Conservation (phyloP, 106 monocot genomes). For the Phalaenopsis equestris region DNA sequence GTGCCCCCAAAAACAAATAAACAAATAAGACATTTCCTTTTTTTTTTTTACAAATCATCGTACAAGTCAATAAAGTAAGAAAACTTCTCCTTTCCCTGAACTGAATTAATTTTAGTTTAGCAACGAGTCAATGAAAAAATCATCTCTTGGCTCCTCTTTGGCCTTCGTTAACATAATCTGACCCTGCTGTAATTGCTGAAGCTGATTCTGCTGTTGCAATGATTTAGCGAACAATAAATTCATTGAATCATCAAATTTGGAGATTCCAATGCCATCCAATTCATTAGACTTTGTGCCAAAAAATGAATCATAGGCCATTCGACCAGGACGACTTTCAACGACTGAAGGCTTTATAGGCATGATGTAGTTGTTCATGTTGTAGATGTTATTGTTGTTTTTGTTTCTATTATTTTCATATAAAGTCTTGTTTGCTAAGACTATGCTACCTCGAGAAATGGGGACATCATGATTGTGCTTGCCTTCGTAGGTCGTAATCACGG, state of each 20-base stretch:
- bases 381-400: not conserved
- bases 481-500: constrained; percentile 11
- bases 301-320: constrained; percentile 14
- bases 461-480: constrained; percentile 13
- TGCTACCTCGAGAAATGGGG: not conserved
- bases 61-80: too few species aligned
- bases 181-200: not conserved
- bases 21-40: too few species aligned
- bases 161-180: constrained; percentile 14
- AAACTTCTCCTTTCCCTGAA: too few species aligned
- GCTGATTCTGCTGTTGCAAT: constrained; percentile 12
- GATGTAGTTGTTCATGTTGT: constrained; percentile 6
- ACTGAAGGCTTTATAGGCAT: constrained; percentile 19
- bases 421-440: not conserved
- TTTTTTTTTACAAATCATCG: too few species aligned
- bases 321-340: constrained; percentile 5
- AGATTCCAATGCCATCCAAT: not conserved
- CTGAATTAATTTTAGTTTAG: constrained; percentile 2
- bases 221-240: constrained; percentile 19
- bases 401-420: not conserved
- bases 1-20: too few species aligned
- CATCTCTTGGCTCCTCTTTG: constrained; percentile 48
- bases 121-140: constrained; percentile 23
- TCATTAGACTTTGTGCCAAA: not conserved
- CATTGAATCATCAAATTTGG: constrained; percentile 5